Percentiles rank a stretch among this genome's conserved stretches.
Evolutionary conservation across 2,329 filamentous ascomycete genomes (phyloP).

Genomic region (Penicillium rolfsii): DNA sequence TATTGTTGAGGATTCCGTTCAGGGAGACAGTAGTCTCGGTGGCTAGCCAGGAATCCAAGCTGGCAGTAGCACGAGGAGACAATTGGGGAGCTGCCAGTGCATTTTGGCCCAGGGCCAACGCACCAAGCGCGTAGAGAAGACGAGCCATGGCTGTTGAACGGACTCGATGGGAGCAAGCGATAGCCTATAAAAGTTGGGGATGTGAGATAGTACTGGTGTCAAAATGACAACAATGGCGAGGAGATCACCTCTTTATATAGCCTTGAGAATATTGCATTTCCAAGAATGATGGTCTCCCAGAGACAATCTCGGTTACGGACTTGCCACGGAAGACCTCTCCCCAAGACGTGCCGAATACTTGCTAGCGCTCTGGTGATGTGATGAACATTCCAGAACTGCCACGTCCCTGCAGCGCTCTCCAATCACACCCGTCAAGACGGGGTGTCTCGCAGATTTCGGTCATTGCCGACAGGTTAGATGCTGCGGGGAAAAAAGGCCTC

Average conservation of each 20-base stretch:
- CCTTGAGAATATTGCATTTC: neutral
- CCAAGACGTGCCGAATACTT: neutral
- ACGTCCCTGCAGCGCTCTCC: neutral
- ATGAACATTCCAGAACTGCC: constrained; percentile 4
- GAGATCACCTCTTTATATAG: constrained; percentile 4
- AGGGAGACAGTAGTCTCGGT: constrained; percentile 54
- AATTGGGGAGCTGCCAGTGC: constrained; percentile 24
- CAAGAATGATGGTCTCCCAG: no score
- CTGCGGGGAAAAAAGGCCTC: constrained; percentile 8
- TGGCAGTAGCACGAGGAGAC: constrained; percentile 24
- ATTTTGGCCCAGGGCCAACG: constrained; percentile 24
- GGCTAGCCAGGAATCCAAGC: constrained; percentile 33
- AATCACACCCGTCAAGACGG: neutral
- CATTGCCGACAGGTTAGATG: constrained; percentile 8
- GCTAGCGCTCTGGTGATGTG: neutral
- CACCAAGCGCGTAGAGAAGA: constrained; percentile 22
- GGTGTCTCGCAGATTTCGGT: constrained; percentile 10
- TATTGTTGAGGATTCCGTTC: constrained; percentile 58
- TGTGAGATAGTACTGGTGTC: neutral
- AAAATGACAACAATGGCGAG: neutral
- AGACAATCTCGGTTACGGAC: neutral
- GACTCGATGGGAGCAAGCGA: neutral
- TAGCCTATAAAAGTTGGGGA: neutral
- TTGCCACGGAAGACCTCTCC: no score
- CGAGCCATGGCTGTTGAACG: neutral